These are phyloP conservation scores for Exutisphaerella laricina DNA, from an alignment of 2,329 filamentous ascomycete species.

Conservation along the genomic window DNA sequence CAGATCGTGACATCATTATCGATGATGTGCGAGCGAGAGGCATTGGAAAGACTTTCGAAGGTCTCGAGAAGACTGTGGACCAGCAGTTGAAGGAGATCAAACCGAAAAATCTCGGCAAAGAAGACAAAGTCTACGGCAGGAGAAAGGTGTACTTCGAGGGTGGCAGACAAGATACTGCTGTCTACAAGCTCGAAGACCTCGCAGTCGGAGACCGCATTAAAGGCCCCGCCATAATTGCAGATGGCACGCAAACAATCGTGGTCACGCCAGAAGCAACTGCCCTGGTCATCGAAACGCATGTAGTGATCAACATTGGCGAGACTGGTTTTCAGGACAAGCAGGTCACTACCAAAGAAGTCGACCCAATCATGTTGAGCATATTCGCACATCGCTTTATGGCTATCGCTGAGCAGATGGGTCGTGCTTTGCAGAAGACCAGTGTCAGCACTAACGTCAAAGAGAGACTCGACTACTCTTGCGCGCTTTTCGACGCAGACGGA, in stretches of 20 bases:
- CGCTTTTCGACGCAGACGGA: slow-evolving; percentile 69
- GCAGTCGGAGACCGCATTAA: slow-evolving; percentile 64
- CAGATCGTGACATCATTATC: slow-evolving; percentile 79
- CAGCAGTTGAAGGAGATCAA: slow-evolving; percentile 69
- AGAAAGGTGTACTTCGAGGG: slow-evolving; percentile 79
- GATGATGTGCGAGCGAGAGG: slow-evolving; percentile 85
- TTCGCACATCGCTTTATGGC: slow-evolving; percentile 82
- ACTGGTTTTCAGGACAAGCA: slow-evolving; percentile 40
- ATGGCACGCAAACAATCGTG: slow-evolving; percentile 86
- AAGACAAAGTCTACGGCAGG: slow-evolving; percentile 60
- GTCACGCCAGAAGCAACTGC: slow-evolving; percentile 74
- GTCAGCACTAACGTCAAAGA: slow-evolving; percentile 79
- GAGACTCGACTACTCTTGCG: slow-evolving; percentile 76
- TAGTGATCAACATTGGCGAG: slow-evolving; percentile 76
- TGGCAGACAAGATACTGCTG: slow-evolving; percentile 68
- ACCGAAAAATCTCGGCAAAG: slow-evolving; percentile 50
- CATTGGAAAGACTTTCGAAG: slow-evolving; percentile 81
- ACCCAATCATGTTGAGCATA: slow-evolving; percentile 71
- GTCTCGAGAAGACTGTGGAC: slow-evolving; percentile 74
- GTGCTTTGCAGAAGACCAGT: slow-evolving; percentile 71
- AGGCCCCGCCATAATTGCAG: slow-evolving; percentile 81
- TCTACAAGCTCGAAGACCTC: slow-evolving; percentile 76
- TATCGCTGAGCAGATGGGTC: slow-evolving; percentile 79
- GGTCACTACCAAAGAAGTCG: slow-evolving; percentile 53
- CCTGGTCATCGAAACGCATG: slow-evolving; percentile 75